Evolutionary conservation across 2,329 filamentous ascomycete species (phyloP).

Genomic region (Aspergillus fischeri): DNA sequence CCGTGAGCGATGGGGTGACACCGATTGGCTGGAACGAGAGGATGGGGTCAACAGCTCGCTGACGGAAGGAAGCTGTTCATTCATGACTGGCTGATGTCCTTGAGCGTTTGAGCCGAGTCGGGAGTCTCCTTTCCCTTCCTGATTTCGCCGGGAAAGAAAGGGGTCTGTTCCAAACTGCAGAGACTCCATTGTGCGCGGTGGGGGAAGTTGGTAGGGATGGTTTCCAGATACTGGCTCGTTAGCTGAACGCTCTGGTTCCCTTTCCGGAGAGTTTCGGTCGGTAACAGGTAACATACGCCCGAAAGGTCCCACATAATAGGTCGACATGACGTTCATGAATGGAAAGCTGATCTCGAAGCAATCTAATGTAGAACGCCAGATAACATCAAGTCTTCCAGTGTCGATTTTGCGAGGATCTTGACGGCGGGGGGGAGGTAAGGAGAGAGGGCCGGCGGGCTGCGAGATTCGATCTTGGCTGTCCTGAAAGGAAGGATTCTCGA

Average conservation of each 20-base stretch:
- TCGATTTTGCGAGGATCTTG: background rate
- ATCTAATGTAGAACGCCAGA: slow-evolving; percentile 1
- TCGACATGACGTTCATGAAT: slow-evolving; percentile 27
- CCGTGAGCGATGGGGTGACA: slow-evolving; percentile 26
- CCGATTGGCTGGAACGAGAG: slow-evolving; percentile 22
- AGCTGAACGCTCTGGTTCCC: slow-evolving; percentile 24
- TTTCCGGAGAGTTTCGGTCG: slow-evolving; percentile 23
- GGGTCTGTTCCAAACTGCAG: slow-evolving; percentile 35
- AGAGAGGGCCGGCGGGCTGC: background rate
- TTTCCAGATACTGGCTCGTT: slow-evolving; percentile 29
- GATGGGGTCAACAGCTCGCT: slow-evolving; percentile 37
- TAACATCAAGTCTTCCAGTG: background rate
- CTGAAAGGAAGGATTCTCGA: background rate
- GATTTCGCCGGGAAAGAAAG: slow-evolving; percentile 24
- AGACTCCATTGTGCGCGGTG: slow-evolving; percentile 30
- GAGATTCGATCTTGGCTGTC: background rate
- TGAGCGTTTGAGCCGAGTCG: slow-evolving; percentile 14
- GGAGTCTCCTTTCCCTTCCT: slow-evolving; percentile 20
- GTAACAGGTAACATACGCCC: slow-evolving; percentile 35
- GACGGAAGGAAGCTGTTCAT: slow-evolving; percentile 37
- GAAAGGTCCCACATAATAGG: slow-evolving; percentile 37
- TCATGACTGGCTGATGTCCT: slow-evolving; percentile 12
- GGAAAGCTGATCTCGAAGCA: slow-evolving; percentile 3
- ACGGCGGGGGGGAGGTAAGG: background rate
- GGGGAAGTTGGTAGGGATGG: slow-evolving; percentile 39